Conservation (phyloP, 208 protist genomes). For the Trypanosoma boissoni region DNA sequence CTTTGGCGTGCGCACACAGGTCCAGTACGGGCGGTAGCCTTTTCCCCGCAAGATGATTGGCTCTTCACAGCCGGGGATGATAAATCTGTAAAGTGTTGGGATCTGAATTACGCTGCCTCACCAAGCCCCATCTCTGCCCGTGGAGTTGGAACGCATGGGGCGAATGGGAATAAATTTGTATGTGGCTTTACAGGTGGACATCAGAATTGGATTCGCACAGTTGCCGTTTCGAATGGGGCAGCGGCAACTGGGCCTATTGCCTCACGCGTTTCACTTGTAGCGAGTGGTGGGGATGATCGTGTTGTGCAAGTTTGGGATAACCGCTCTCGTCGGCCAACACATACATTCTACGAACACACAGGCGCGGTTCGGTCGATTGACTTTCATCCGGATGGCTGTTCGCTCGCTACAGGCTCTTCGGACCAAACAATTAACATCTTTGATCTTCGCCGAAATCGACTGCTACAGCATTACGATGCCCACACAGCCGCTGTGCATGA, state of each 20-base stretch:
- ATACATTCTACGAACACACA: constrained; percentile 65
- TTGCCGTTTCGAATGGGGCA: constrained; percentile 54
- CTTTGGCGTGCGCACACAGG: constrained; percentile 68
- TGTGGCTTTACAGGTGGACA: constrained; percentile 60
- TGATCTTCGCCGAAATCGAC: constrained; percentile 69
- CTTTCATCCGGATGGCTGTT: constrained; percentile 85
- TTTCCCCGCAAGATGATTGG: constrained; percentile 60
- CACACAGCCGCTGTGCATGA: constrained; percentile 64
- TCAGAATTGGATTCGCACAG: constrained; percentile 80
- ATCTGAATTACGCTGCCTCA: constrained; percentile 39
- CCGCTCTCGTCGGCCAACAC: constrained; percentile 39
- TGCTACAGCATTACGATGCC: constrained; percentile 85
- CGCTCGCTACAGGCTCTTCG: constrained; percentile 63
- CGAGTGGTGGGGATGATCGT: constrained; percentile 83
- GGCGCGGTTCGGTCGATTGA: constrained; percentile 54
- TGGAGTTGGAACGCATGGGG: no score
- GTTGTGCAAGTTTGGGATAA: constrained; percentile 82
- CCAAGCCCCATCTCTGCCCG: not conserved
- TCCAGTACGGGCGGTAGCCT: constrained; percentile 59
- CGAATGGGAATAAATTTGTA: constrained; percentile 52
- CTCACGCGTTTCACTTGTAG: constrained; percentile 44
- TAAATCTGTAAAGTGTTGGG: constrained; percentile 85
- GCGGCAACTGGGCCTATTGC: constrained; percentile 23
- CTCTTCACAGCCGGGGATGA: constrained; percentile 83
- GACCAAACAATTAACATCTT: constrained; percentile 84